Evolutionary conservation across 768 basidiomycete genomes (phyloP).

Genomic region (Boletus insuetus): DNA sequence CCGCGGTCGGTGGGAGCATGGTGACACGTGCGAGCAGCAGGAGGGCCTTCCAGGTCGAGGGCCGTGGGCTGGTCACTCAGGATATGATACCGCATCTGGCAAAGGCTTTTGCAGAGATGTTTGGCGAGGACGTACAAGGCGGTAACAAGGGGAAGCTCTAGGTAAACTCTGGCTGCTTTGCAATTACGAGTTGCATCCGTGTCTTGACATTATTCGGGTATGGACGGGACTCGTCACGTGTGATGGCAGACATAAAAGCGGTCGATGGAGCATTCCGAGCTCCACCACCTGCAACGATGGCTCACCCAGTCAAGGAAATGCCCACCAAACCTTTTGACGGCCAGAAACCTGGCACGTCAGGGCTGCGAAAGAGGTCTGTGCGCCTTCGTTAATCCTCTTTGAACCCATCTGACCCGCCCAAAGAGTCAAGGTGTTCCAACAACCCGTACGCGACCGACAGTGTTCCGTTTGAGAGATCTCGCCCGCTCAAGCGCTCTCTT

Average conservation of each 20-base stretch:
- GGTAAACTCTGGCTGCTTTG: not conserved
- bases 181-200: not conserved
- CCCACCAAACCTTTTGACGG: constrained; percentile 85
- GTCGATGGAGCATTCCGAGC: not conserved
- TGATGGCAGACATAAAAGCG: constrained; percentile 17
- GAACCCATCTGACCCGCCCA: constrained; percentile 16
- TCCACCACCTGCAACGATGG: constrained; percentile 33
- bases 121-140: constrained; percentile 44
- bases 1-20: constrained; percentile 83
- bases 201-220: constrained; percentile 2
- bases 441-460: constrained; percentile 59
- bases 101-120: constrained; percentile 68
- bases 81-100: constrained; percentile 72
- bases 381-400: constrained; percentile 14
- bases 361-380: constrained; percentile 85
- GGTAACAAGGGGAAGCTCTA: constrained; percentile 35
- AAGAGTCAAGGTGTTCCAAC: constrained; percentile 98
- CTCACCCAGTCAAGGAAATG: constrained; percentile 58
- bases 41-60: constrained; percentile 70
- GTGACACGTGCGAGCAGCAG: constrained; percentile 84
- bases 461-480: not conserved
- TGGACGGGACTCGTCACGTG: constrained; percentile 24
- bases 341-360: constrained; percentile 98
- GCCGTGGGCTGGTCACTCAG: constrained; percentile 78
- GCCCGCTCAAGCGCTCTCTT: constrained; percentile 19